phyloP scores from a whole-genome alignment of 371 early-diverging fungal genomes.

The Mortierella sp. region DNA sequence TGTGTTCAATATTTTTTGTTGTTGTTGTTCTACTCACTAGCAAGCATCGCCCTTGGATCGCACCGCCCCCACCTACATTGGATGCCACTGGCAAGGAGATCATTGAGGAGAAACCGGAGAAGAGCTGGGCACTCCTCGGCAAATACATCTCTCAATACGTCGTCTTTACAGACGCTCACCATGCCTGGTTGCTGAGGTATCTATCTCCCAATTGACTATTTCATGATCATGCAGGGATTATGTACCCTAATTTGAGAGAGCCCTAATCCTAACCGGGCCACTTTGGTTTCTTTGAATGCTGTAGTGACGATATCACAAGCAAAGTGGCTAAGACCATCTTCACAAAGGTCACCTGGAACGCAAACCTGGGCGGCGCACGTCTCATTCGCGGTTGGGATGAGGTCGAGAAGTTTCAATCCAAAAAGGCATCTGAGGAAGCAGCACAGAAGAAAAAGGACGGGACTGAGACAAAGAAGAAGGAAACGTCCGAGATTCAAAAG shows the following conservation, averaged over 20 bases:
- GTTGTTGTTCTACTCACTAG: constrained; percentile 29
- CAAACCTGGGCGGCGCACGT: constrained; percentile 77
- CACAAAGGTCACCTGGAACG: constrained; percentile 73
- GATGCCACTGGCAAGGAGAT: constrained; percentile 46
- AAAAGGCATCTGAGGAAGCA: constrained; percentile 47
- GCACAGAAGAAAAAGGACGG: constrained; percentile 60
- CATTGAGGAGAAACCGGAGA: constrained; percentile 49
- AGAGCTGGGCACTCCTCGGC: constrained; percentile 81
- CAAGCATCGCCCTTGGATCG: constrained; percentile 73
- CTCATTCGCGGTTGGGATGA: constrained; percentile 84
- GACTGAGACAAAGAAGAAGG: constrained; percentile 57
- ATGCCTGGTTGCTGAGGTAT: constrained; percentile 79
- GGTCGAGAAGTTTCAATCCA: constrained; percentile 66
- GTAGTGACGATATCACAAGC: constrained; percentile 67
- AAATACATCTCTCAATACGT: constrained; percentile 84
- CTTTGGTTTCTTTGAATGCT: neutral
- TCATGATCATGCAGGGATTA: neutral
- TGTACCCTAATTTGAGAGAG: neutral
- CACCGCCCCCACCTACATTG: constrained; percentile 27
- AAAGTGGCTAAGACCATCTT: constrained; percentile 83
- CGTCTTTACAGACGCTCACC: constrained; percentile 71
- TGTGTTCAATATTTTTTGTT: neutral
- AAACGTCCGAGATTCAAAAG: constrained; percentile 51
- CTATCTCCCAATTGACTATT: neutral
- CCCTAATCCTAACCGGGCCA: neutral